Conservation (phyloP, 345 rosid genomes). For the Psidium friedrichsthalianum region DNA sequence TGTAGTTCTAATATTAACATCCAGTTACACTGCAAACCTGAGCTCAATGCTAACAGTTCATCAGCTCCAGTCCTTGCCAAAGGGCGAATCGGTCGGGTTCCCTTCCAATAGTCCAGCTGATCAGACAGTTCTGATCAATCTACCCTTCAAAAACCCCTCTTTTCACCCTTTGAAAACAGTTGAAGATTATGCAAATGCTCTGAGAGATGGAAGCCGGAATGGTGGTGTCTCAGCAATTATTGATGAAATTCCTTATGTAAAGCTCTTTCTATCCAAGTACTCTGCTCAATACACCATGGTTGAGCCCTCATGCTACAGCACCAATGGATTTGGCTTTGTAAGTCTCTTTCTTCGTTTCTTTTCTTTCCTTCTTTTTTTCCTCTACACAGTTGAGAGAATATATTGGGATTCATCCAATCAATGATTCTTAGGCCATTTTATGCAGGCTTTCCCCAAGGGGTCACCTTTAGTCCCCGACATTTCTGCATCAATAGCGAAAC, state of each 20-base stretch:
- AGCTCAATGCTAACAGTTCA: conserved; percentile 34
- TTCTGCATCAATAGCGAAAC: conserved; percentile 16
- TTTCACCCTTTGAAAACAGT: neutral
- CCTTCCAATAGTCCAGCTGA: neutral
- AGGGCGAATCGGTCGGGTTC: neutral
- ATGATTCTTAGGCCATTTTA: neutral
- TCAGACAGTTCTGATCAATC: neutral
- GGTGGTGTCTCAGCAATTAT: conserved; percentile 18
- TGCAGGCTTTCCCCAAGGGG: conserved; percentile 22
- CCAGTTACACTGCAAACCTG: conserved; percentile 48
- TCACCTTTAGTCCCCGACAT: conserved; percentile 13
- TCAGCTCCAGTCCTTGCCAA: conserved; percentile 9
- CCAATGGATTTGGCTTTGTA: conserved; percentile 23
- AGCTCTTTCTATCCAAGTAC: conserved; percentile 22
- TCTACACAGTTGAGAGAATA: accelerated
- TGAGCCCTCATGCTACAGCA: conserved; percentile 10
- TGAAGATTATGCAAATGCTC: conserved; percentile 11
- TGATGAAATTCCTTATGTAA: conserved; percentile 32
- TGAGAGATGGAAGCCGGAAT: conserved; percentile 6
- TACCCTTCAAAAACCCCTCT: neutral
- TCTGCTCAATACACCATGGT: conserved; percentile 17
- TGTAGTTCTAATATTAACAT: conserved; percentile 31
- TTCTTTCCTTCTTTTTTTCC: neutral
- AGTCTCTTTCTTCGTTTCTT: neutral
- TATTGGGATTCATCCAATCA: neutral